Evolutionary conservation across 2,329 filamentous ascomycete species (phyloP).

Genomic region (Thyridium curvatum): DNA sequence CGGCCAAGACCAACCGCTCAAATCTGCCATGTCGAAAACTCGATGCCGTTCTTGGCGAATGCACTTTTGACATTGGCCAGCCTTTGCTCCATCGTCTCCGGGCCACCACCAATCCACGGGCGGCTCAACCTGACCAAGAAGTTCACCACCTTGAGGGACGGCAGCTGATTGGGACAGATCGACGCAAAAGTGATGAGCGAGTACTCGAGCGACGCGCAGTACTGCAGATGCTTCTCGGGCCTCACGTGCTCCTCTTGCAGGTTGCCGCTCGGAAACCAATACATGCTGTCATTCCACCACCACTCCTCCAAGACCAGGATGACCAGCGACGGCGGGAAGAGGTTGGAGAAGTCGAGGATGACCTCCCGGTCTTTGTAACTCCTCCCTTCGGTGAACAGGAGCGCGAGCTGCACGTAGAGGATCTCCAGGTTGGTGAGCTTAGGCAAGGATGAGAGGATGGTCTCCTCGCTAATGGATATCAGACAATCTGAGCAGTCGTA

Average conservation of each 20-base stretch:
- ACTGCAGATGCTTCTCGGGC: background rate
- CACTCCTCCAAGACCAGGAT: conserved; percentile 18
- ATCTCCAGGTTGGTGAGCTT: conserved; percentile 10
- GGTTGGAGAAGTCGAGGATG: conserved; percentile 5
- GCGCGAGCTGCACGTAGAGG: conserved; percentile 15
- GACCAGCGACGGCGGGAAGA: conserved; percentile 16
- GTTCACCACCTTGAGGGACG: background rate
- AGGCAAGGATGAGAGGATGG: conserved; percentile 13
- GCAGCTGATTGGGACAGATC: background rate
- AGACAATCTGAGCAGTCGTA: conserved; percentile 12
- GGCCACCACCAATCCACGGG: background rate
- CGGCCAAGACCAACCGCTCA: too few species aligned
- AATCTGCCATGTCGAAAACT: background rate
- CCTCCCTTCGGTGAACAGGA: conserved; percentile 7
- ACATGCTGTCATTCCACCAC: conserved; percentile 15
- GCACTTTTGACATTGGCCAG: background rate
- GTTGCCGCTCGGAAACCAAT: background rate
- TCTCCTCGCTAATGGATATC: conserved; percentile 12
- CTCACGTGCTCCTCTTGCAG: background rate
- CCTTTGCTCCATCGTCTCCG: background rate
- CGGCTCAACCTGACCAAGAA: background rate
- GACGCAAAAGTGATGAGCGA: background rate
- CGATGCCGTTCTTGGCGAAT: background rate
- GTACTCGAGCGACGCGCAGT: background rate
- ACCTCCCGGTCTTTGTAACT: conserved; percentile 4